phyloP scores from a whole-genome alignment of 2,329 filamentous ascomycete species.

The Biscogniauxia sp. region DNA sequence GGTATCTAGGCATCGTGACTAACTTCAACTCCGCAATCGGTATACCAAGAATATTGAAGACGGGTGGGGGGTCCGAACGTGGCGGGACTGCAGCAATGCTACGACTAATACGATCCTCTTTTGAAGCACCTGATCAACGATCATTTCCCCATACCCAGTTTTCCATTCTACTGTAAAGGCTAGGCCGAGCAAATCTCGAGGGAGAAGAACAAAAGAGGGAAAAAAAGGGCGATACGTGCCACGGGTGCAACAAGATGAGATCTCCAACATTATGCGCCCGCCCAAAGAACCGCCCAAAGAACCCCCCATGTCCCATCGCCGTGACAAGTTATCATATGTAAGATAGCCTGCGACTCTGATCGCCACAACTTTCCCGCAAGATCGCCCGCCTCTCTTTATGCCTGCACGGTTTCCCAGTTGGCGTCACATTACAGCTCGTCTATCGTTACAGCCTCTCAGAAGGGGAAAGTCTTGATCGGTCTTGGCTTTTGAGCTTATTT shows the following conservation, averaged over 20 bases:
- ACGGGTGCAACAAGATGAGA: not conserved
- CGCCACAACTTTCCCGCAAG: not conserved
- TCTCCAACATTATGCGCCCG: not conserved
- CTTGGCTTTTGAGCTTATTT: constrained; percentile 1
- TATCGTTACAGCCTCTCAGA: not conserved
- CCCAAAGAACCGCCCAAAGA: not conserved
- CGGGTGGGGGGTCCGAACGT: not conserved
- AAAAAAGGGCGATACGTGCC: not conserved
- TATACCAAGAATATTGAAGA: not conserved
- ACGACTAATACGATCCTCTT: not conserved
- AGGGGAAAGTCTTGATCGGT: not conserved
- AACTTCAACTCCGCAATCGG: not conserved
- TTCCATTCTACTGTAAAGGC: not conserved
- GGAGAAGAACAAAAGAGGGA: not conserved
- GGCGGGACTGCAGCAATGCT: not conserved
- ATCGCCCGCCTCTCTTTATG: not conserved
- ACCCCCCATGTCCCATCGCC: not conserved
- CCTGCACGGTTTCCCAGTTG: not conserved
- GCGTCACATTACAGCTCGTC: not conserved
- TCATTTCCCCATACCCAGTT: not conserved
- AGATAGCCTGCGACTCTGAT: not conserved
- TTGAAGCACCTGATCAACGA: not conserved
- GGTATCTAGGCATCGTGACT: too few species aligned
- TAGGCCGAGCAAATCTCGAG: too few species aligned
- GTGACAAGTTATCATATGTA: not conserved